These are phyloP conservation scores for Aureobasidium sp. DNA, from an alignment of 2,329 filamentous ascomycete genomes.

Conservation along the genomic window DNA sequence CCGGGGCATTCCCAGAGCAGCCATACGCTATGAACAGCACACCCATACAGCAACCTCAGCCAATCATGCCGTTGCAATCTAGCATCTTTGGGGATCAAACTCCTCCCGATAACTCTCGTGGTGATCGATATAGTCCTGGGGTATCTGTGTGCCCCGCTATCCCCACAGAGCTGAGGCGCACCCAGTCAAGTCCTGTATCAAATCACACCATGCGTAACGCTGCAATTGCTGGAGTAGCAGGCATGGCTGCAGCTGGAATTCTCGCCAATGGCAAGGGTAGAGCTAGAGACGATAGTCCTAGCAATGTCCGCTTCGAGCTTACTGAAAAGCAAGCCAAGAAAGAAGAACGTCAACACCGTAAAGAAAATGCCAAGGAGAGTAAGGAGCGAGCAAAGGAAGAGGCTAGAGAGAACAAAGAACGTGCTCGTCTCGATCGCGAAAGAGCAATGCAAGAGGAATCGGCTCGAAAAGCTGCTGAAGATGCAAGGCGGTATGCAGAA, in stretches of 20 bases:
- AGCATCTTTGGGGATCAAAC: constrained; percentile 49
- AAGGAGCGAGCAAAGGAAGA: constrained; percentile 26
- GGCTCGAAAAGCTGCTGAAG: constrained; percentile 18
- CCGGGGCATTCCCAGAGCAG: constrained; percentile 22
- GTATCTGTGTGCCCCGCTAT: constrained; percentile 24
- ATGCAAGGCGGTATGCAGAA: constrained; percentile 13
- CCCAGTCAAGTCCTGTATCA: constrained; percentile 22
- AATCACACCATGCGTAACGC: constrained; percentile 27
- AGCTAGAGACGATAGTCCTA: constrained; percentile 24
- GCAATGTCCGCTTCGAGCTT: constrained; percentile 48
- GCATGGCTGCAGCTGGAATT: constrained; percentile 27
- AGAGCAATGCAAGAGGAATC: constrained; percentile 27
- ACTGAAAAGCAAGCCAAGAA: constrained; percentile 48
- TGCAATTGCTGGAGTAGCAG: constrained; percentile 34
- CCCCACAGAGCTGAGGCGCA: constrained; percentile 17
- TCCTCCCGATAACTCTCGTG: constrained; percentile 31
- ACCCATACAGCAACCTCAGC: constrained; percentile 77
- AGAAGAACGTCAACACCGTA: constrained; percentile 32
- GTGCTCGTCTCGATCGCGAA: constrained; percentile 21
- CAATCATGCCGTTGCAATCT: constrained; percentile 55
- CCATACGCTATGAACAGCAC: constrained; percentile 46
- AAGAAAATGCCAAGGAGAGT: constrained; percentile 22
- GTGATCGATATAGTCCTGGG: constrained; percentile 31
- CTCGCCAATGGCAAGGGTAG: constrained; percentile 21
- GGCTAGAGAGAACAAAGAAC: constrained; percentile 20